Conservation (phyloP, 2,329 filamentous ascomycete genomes). For the Arthroderma uncinatum region DNA sequence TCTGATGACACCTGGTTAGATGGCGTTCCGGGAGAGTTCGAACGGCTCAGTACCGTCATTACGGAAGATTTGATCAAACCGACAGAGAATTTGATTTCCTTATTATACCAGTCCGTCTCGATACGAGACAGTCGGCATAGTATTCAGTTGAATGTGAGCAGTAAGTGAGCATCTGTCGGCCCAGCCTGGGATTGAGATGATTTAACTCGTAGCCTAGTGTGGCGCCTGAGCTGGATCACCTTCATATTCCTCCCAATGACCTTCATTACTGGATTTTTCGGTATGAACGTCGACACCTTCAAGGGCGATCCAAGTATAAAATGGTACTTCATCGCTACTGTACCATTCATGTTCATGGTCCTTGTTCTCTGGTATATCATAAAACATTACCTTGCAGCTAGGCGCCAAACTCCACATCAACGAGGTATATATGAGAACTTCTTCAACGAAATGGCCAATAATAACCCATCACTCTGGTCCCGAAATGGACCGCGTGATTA, state of each 20-base stretch:
- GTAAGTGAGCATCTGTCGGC: slow-evolving; percentile 28
- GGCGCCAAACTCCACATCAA: slow-evolving; percentile 36
- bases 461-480: slow-evolving; percentile 40
- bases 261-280: slow-evolving; percentile 38
- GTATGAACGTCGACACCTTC: slow-evolving; percentile 44
- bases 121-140: slow-evolving; percentile 43
- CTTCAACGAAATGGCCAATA: slow-evolving; percentile 38
- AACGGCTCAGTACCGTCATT: slow-evolving; percentile 38
- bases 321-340: slow-evolving; percentile 40
- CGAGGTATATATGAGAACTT: slow-evolving; percentile 42
- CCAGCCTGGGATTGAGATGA: not conserved
- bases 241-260: slow-evolving; percentile 38
- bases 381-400: slow-evolving; percentile 35
- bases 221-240: slow-evolving; percentile 30
- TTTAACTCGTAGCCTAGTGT: slow-evolving; percentile 18
- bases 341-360: slow-evolving; percentile 38
- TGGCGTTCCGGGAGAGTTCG: slow-evolving; percentile 32
- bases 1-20: slow-evolving; percentile 33
- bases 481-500: slow-evolving; percentile 35
- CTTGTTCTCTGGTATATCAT: slow-evolving; percentile 39
- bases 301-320: slow-evolving; percentile 34
- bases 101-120: slow-evolving; percentile 44
- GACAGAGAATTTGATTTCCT: slow-evolving; percentile 39
- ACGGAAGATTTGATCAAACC: slow-evolving; percentile 42
- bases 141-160: slow-evolving; percentile 39